Evolutionary conservation across 1,139 yeast species (phyloP).

Genomic region (Pichia sp.): DNA sequence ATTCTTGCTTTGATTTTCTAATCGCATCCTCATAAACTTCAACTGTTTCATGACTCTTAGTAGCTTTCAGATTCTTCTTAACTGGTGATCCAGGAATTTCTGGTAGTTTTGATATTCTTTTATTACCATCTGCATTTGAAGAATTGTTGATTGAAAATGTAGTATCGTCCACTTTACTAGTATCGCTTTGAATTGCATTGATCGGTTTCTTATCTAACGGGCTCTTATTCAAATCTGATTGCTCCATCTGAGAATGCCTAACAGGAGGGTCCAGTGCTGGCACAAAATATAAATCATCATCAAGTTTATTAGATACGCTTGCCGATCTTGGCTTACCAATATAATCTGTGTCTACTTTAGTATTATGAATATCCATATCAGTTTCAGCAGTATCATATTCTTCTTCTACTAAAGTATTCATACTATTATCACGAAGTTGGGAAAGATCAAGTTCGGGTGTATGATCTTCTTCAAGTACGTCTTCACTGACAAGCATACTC

Average conservation of each 20-base stretch:
- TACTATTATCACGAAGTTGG: conserved; percentile 4
- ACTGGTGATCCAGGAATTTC: conserved; percentile 31
- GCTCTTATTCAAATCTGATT: not conserved
- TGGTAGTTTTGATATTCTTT: conserved; percentile 25
- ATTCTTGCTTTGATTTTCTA: conserved; percentile 15
- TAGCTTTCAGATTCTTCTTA: conserved; percentile 20
- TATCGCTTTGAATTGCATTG: not conserved
- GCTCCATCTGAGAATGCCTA: conserved; percentile 2
- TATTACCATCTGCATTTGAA: conserved; percentile 22
- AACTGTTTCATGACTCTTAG: conserved; percentile 18
- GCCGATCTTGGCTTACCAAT: conserved; percentile 15
- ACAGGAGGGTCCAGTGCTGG: not conserved
- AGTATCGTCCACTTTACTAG: conserved; percentile 13
- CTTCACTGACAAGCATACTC: conserved; percentile 13
- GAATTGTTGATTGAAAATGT: conserved; percentile 20
- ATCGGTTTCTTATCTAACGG: not conserved
- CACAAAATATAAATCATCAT: conserved; percentile 23
- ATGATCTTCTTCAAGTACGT: conserved; percentile 8
- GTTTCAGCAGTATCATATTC: conserved; percentile 25
- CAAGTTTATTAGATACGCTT: conserved; percentile 13
- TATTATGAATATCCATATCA: conserved; percentile 2
- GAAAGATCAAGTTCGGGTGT: conserved; percentile 2
- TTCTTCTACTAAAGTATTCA: conserved; percentile 13
- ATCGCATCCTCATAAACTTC: conserved; percentile 20
- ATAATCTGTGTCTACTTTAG: not conserved